Evolutionary conservation across 2,329 filamentous ascomycete genomes (phyloP), one percentile per base, ranked within the genome.

Genomic region (Xylaria sp.): DNA sequence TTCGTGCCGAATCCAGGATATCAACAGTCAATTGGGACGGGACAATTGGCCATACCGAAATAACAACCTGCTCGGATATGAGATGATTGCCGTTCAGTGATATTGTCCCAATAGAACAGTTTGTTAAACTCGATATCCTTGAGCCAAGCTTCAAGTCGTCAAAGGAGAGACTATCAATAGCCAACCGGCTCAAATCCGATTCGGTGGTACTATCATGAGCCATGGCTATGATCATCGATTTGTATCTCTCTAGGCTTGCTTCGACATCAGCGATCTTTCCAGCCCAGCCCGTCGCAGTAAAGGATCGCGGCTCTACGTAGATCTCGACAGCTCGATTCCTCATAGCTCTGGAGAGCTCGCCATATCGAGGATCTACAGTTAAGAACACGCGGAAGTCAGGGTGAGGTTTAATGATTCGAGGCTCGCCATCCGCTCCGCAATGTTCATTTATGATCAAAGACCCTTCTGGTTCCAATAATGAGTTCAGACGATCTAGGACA

Each of bases 341-440:
- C 96, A 99, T 99, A 0, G 96, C 96, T 70, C 96, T 88, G 3
- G 96, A 99, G 8, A 99, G 85, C 79, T 99, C 96, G 19, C 96
- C 97, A 78, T 97, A 93, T 58, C 91, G 89, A 54, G 96, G 90
- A 78, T 99, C 95, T 83, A 97, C 92, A 0, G 95, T 98, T 78
- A 99, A 83, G 80, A 99, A 98, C 21, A 99, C 89, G 65, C 95
- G 88, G 80, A 99, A 99, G 69, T 93, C 88, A 0, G 91, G 86
- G 81, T 98, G 94, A 14, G 96, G 94, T 64, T 82, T 88, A 58
- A 99, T 88, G 42, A 97, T 82, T 65, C 93, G 89, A 11, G 94
- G 92, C 74, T 93, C 90, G 36, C 95, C 95, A 75, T 95, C 90
- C 9, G 89, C 87, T 12, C 90, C 92, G 65, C 93, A 93, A 78